These are phyloP conservation scores for Microcera coccophila DNA, from an alignment of 2,329 filamentous ascomycete genomes.

Conservation along the genomic window DNA sequence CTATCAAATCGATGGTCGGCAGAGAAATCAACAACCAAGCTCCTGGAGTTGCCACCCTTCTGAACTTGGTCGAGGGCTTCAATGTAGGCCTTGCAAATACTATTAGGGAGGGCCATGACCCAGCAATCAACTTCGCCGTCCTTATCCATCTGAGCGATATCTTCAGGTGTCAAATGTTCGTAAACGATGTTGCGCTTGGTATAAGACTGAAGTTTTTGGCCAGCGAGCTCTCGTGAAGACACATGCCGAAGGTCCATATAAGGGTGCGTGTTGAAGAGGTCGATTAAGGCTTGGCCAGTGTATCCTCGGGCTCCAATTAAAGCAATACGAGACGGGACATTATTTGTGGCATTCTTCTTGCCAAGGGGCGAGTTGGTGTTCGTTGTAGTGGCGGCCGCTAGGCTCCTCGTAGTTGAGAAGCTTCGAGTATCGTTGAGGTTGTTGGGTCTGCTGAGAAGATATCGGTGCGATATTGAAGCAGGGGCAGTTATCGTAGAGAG, in stretches of 20 bases:
- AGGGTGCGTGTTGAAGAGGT: conserved; percentile 80
- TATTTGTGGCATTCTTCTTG: conserved; percentile 81
- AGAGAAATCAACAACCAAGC: conserved; percentile 87
- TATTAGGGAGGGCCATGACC: conserved; percentile 96
- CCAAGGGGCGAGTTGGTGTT: conserved; percentile 82
- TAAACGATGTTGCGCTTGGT: conserved; percentile 88
- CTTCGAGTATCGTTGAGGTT: neutral
- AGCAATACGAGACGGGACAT: conserved; percentile 72
- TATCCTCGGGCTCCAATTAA: conserved; percentile 91
- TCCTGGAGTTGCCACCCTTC: conserved; percentile 44
- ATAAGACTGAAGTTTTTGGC: conserved; percentile 84
- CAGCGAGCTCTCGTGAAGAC: conserved; percentile 86
- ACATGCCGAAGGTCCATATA: conserved; percentile 88
- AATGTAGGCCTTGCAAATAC: conserved; percentile 89
- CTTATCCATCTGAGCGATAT: conserved; percentile 79
- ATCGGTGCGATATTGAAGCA: conserved; percentile 87
- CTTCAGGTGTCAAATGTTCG: conserved; percentile 82
- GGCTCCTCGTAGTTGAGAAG: neutral
- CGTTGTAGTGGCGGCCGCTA: conserved; percentile 47
- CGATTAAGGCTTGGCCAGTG: conserved; percentile 86
- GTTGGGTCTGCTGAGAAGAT: conserved; percentile 90
- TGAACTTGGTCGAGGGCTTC: conserved; percentile 72
- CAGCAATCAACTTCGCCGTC: conserved; percentile 86
- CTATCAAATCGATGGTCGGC: conserved; percentile 70
- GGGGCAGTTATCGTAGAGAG: conserved; percentile 80